These are phyloP conservation scores for Oemleria cerasiformis DNA, from an alignment of 306 rosid species.

Conservation along the genomic window DNA sequence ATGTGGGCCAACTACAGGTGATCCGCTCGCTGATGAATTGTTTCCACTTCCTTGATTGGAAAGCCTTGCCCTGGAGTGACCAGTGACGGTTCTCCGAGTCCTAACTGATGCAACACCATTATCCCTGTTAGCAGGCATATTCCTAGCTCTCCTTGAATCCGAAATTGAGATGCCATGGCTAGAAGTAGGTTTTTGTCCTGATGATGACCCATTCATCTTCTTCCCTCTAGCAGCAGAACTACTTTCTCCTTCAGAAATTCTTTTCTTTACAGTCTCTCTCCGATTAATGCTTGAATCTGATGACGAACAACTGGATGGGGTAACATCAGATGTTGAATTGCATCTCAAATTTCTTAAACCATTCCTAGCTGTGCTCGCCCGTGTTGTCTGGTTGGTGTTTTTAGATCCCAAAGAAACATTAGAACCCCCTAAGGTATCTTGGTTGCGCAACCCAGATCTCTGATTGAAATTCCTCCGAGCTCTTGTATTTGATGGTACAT, in stretches of 20 bases:
- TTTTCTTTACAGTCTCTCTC: slow-evolving; percentile 57
- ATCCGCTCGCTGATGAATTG: slow-evolving; percentile 32
- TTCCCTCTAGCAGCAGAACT: slow-evolving; percentile 73
- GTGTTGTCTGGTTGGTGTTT: slow-evolving; percentile 38
- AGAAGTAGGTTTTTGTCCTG: slow-evolving; percentile 44
- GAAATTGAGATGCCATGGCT: slow-evolving; percentile 64
- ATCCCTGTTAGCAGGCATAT: slow-evolving; percentile 50
- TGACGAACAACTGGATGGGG: slow-evolving; percentile 56
- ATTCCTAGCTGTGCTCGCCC: slow-evolving; percentile 56
- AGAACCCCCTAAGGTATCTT: slow-evolving; percentile 37
- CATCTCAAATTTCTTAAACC: slow-evolving; percentile 80
- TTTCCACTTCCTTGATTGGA: slow-evolving; percentile 57
- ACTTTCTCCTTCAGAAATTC: slow-evolving; percentile 77
- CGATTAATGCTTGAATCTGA: slow-evolving; percentile 48
- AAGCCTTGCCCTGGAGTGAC: slow-evolving; percentile 52
- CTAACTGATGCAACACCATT: slow-evolving; percentile 51
- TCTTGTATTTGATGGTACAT: slow-evolving; percentile 52
- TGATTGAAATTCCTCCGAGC: slow-evolving; percentile 53
- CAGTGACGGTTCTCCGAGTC: slow-evolving; percentile 46
- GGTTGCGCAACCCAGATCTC: slow-evolving; percentile 49
- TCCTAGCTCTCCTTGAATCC: slow-evolving; percentile 64
- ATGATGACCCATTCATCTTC: slow-evolving; percentile 58
- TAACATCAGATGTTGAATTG: slow-evolving; percentile 71
- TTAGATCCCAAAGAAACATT: slow-evolving; percentile 33
- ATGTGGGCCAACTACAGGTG: slow-evolving; percentile 38